phyloP scores from a whole-genome alignment of 2,329 filamentous ascomycete genomes.

The Grosmannia huntii region DNA sequence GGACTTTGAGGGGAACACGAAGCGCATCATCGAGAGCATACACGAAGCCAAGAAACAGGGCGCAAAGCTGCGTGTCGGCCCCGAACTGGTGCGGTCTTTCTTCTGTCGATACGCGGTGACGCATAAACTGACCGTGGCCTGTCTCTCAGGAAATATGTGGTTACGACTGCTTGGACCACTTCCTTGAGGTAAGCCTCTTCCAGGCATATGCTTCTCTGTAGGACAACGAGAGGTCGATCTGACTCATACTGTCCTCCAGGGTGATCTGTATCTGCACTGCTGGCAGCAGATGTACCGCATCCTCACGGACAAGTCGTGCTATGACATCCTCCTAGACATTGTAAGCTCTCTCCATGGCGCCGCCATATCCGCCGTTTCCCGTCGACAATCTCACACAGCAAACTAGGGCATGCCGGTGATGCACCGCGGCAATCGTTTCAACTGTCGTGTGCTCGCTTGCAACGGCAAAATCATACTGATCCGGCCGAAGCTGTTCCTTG shows the following conservation, averaged over 20 bases:
- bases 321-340: conserved; percentile 55
- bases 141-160: conserved; percentile 31
- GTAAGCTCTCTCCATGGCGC: conserved; percentile 13
- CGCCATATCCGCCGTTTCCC: no score
- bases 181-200: conserved; percentile 28
- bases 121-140: background rate
- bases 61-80: conserved; percentile 48
- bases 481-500: conserved; percentile 49
- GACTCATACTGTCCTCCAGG: conserved; percentile 27
- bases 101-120: background rate
- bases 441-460: conserved; percentile 24
- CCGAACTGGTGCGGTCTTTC: conserved; percentile 24
- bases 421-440: no score
- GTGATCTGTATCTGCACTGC: conserved; percentile 43
- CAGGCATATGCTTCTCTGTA: background rate
- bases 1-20: conserved; percentile 47
- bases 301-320: conserved; percentile 42
- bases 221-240: no score
- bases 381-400: no score
- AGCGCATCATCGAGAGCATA: conserved; percentile 48
- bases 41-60: conserved; percentile 48
- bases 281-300: conserved; percentile 52
- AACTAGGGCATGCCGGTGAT: no score
- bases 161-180: conserved; percentile 58
- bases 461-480: conserved; percentile 58